Base-by-base conservation (phyloP, 805 yeast genomes). In the Blastobotrys americana region DNA sequence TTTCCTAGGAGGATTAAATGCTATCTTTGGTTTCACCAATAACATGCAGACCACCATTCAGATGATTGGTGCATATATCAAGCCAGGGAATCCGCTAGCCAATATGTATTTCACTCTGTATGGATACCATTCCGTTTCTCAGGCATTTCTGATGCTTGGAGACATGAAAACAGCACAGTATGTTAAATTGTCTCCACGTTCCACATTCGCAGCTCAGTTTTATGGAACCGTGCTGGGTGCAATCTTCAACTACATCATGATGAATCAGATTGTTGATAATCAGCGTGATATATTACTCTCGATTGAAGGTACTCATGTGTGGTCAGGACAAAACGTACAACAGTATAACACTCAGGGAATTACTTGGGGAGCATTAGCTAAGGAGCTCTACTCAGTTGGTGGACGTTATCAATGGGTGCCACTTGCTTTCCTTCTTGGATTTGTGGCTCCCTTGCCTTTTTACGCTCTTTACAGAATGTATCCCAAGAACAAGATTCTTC, bases 61-160 rank as follows among this genome's bases (percentile, higher is more conserved):
- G 58, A 67, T 78, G 54, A 73, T 78, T 47, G 63, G 74, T 41
- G 80, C 81, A 25, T 74, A 76, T 52, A 76, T 79, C 2, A 55
- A 73, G 28, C 78, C 78, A 17, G 78, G 78, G 39, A 73, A 76
- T 44, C 80, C 78, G 22, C 57, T 66, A 37, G 81, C 80, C 3
- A 58, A 73, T 49, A 72, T 72, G 69, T 65, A 71, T 18, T 57
- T 76, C 46, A 76, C 76, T 47, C 71, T 74, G 1, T 70, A 67
- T 42, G 80, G 79, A 36, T 74, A 77, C 41, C 77, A 78, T 55
- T 77, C 78, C 48, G 80, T 76, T 55, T 72, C 74, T 34, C 84
- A 79, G 61, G 82, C 84, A 9, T 76, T 78, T 48, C 72, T 67
- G 56, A 78, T 73, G 58, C 72, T 77, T 42, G 73, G 73, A 57